phyloP scores from a whole-genome alignment of 495 filamentous ascomycete genomes.

The Thermothielavioides terrestris region DNA sequence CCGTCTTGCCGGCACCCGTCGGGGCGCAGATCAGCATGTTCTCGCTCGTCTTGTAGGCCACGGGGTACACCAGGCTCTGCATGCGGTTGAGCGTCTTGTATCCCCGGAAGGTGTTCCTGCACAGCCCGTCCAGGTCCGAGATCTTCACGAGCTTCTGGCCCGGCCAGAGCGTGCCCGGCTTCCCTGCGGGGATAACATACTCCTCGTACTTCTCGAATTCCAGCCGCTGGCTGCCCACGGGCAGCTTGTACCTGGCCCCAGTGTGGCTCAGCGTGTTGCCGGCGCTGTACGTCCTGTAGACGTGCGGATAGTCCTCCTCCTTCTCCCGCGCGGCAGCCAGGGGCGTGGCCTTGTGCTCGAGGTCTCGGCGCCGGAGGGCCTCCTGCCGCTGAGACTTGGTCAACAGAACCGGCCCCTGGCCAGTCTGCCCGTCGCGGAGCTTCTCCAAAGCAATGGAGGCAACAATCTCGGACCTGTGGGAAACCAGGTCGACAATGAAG shows the following conservation, averaged over 20 bases:
- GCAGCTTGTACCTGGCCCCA: slow-evolving; percentile 70
- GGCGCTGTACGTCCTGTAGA: slow-evolving; percentile 72
- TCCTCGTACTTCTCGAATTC: slow-evolving; percentile 70
- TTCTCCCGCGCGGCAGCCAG: slow-evolving; percentile 54
- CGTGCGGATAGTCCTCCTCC: slow-evolving; percentile 75
- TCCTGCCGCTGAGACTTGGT: slow-evolving; percentile 70
- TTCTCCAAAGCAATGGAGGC: slow-evolving; percentile 23
- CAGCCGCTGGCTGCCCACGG: slow-evolving; percentile 51
- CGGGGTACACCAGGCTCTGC: slow-evolving; percentile 93
- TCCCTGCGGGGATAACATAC: slow-evolving; percentile 71
- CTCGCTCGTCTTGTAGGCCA: slow-evolving; percentile 90
- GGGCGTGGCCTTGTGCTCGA: slow-evolving; percentile 69
- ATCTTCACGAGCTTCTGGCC: slow-evolving; percentile 71
- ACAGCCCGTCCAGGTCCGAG: slow-evolving; percentile 78
- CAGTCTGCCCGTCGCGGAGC: slow-evolving; percentile 40
- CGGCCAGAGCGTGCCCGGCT: slow-evolving; percentile 61
- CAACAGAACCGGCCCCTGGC: slow-evolving; percentile 46
- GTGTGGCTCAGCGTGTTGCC: slow-evolving; percentile 71
- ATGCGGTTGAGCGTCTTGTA: slow-evolving; percentile 94
- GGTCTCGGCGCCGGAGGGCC: slow-evolving; percentile 61
- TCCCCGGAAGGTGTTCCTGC: slow-evolving; percentile 82
- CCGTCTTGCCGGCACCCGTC: slow-evolving; percentile 97
- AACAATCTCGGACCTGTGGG: slow-evolving; percentile 57
- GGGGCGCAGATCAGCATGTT: slow-evolving; percentile 99
- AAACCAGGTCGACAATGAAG: slow-evolving; percentile 74